Evolutionary conservation across 805 yeast genomes (phyloP).

Genomic region (Cyberlindnera galapagoensis): DNA sequence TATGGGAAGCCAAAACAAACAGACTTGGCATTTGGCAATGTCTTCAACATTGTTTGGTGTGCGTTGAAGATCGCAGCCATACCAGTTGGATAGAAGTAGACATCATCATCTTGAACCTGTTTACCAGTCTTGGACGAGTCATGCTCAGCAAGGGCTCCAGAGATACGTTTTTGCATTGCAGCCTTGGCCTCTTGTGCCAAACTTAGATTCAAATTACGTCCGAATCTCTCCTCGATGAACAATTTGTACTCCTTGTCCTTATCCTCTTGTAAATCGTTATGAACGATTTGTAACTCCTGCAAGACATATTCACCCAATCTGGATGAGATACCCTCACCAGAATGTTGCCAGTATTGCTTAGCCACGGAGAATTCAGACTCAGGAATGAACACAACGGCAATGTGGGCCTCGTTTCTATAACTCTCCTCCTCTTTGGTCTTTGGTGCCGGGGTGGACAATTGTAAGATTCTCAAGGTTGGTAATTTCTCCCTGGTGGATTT

Average conservation of each 20-base stretch:
- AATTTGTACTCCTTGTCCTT: conserved; percentile 49
- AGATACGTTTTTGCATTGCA: conserved; percentile 69
- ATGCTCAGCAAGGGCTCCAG: conserved; percentile 46
- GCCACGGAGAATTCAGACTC: conserved; percentile 57
- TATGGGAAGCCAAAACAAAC: conserved; percentile 97
- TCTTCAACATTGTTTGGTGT: conserved; percentile 48
- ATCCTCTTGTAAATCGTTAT: conserved; percentile 23
- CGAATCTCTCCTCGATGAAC: conserved; percentile 84
- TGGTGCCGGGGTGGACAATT: conserved; percentile 68
- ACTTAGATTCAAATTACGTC: conserved; percentile 76
- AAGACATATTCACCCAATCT: conserved; percentile 81
- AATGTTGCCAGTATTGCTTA: conserved; percentile 91
- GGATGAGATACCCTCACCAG: conserved; percentile 95
- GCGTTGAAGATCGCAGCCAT: conserved; percentile 89
- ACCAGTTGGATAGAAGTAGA: conserved; percentile 81
- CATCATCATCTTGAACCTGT: conserved; percentile 48
- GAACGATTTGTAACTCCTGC: conserved; percentile 44
- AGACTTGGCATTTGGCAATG: conserved; percentile 40
- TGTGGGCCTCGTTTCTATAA: conserved; percentile 55
- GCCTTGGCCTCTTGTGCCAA: conserved; percentile 70
- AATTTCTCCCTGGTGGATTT: conserved; percentile 23
- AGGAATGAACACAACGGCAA: conserved; percentile 71
- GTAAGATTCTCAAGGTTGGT: conserved; percentile 54
- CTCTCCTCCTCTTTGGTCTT: conserved; percentile 50
- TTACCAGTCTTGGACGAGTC: conserved; percentile 15